phyloP scores from a whole-genome alignment of 306 rosid species.

The Prunus mongolica region DNA sequence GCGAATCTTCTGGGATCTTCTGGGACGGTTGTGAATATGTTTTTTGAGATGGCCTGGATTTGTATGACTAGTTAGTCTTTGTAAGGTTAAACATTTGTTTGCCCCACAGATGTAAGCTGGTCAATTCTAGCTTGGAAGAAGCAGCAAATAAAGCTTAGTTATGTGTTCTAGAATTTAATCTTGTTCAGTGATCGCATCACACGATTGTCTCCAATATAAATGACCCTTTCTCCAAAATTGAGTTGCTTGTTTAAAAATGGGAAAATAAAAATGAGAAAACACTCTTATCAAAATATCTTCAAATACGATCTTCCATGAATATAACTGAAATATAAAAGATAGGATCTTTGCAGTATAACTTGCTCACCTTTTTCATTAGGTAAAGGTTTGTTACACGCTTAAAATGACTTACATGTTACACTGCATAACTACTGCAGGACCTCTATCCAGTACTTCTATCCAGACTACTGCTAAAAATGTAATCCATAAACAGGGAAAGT shows the following conservation, averaged over 20 bases:
- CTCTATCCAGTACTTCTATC: neutral
- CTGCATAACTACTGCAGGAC: conserved; percentile 25
- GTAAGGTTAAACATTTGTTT: neutral
- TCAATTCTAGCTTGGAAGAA: neutral
- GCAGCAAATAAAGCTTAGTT: neutral
- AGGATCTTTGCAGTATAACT: neutral
- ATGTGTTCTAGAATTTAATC: neutral
- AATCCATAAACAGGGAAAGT: neutral
- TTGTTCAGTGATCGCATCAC: too few relatives aligned
- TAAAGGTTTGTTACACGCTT: conserved; percentile 4
- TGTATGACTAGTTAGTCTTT: conserved; percentile 19
- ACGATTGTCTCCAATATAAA: too few relatives aligned
- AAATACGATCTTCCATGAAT: neutral
- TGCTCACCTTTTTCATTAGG: conserved; percentile 18
- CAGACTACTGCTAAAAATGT: conserved; percentile 1
- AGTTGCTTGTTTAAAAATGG: neutral
- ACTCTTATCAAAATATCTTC: too few relatives aligned
- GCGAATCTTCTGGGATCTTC: conserved; percentile 15
- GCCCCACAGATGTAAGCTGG: neutral
- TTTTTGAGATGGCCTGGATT: conserved; percentile 19
- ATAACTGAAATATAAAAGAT: neutral
- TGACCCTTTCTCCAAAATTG: too few relatives aligned
- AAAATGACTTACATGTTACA: conserved; percentile 37
- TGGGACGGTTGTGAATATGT: conserved; percentile 3
- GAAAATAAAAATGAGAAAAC: too few relatives aligned